Conservation (phyloP, 306 rosid species). For the Inga oerstediana region DNA sequence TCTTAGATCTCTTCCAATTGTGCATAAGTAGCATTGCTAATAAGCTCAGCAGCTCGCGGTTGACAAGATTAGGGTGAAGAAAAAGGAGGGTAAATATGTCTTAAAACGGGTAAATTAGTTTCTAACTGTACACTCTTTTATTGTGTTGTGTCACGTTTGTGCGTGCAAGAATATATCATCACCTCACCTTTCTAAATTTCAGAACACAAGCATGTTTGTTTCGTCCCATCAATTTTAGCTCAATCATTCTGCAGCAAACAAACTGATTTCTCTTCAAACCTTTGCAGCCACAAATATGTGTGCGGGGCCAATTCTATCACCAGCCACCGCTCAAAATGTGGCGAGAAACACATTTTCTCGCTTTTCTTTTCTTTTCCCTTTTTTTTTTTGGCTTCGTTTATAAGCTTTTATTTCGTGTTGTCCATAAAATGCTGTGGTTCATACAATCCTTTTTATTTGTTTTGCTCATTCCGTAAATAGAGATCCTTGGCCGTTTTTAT, state of each 20-base stretch:
- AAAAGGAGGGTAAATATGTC: background rate
- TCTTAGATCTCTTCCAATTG: no score
- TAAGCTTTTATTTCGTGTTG: no score
- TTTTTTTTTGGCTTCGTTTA: no score
- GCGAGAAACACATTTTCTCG: background rate
- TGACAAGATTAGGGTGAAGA: no score
- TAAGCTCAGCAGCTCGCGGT: no score
- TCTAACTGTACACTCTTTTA: background rate
- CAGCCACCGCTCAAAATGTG: background rate
- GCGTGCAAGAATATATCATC: background rate
- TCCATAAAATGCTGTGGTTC: no score
- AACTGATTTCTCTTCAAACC: background rate
- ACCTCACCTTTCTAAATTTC: background rate
- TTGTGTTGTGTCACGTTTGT: background rate
- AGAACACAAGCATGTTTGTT: background rate
- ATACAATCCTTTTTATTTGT: no score
- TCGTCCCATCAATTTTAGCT: background rate
- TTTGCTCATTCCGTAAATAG: background rate
- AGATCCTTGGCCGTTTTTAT: background rate
- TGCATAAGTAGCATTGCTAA: no score
- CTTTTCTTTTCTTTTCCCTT: no score
- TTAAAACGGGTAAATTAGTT: no score
- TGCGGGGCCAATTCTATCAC: no score
- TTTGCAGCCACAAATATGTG: background rate
- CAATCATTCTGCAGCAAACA: background rate